Base-by-base conservation (phyloP, 2,329 filamentous ascomycete species). In the Pseudogymnoascus sp. region DNA sequence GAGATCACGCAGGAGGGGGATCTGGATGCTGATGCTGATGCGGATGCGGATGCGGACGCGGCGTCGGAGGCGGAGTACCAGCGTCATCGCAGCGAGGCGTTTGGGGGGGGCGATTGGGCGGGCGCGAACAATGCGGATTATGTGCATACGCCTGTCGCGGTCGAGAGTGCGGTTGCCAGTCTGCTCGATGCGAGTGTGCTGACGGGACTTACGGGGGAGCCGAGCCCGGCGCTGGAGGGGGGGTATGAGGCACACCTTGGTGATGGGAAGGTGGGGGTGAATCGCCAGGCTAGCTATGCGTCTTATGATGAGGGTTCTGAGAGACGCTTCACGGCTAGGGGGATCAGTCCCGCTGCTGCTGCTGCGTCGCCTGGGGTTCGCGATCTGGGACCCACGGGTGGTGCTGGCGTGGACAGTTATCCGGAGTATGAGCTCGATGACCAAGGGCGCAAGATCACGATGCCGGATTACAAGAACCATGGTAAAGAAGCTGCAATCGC, bases 141-240 rank as follows among this genome's bases (percentile, higher is more conserved):
- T 71, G 82, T 96, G 2, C 86, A 92, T 69, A 87, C 85, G 1
- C 85, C 84, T 1, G 72, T 86, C 35, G 91, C 84, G 1, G 87
- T 96, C 0, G 93, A 97, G 75, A 97, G 93, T 13, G 90, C 89
- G 9, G 93, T 97, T 10, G 93, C 93, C 7, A 97, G 93, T 15
- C 79, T 97, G 6, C 78, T 87, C 1, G 88, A 95, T 69, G 91
- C 92, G 17, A 93, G 91, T 0, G 83, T 88, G 11, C 73, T 96
- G 62, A 93, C 86, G 2, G 78, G 77, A 13, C 81, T 79, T 9
- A 78, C 77, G 28, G 72, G 68, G 17, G 79, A 82, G 66, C 80
- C 82, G 26, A 82, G 80, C 66, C 68, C 76, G 67, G 69, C 71
- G 65, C 28, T 60, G 67, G 76, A 64, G 69, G 78, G 69, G 76